Evolutionary conservation across 75 land plant species (phyloP), one percentile per base, ranked within the genome.

Genomic region (Cunninghamia lanceolata): DNA sequence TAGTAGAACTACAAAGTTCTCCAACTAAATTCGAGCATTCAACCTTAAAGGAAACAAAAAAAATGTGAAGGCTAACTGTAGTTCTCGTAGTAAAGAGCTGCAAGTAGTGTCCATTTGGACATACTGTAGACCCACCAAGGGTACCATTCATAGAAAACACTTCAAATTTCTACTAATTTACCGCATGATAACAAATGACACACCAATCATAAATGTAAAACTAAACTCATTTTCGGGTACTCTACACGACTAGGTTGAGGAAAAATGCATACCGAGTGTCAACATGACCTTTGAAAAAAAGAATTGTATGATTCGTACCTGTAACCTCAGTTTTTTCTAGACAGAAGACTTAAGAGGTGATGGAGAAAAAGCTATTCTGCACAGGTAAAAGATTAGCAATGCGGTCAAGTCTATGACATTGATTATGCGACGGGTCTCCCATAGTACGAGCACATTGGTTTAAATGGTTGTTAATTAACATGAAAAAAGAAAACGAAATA

Each of bases 51-150:
- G 82, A 80, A 25, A 80, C 28, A n/a, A 43, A 80, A 28, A 9
- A 5, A 45, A 40, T 5, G 82, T 59, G 4, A 78, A 74, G 54
- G 36, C 25, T 32, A 53, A 94, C 96, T 95, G 95, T 47, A 95
- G 85, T 84, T 95, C 96, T 32, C 88, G 88, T 36, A 95, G 94
- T 68, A 95, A 88, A 43, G 95, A 92, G 15, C 91, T 91, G 86
- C 95, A 95, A 4, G 95, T 89, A 34, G 96, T 94, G 80, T 45
- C 46, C 82, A 35, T 80, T 43, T 46, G 46, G 42, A 32, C 30
- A 34, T 85, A 32, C 83, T 77, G 46, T 25, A 52, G 15, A 45
- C 82, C 14, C 47, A 40, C 50, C 47, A 32, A 80, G 82, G 82
- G 82, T n/a, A 80, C 47, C 82, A 80, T 80, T 40, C 52, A n/a